Percentiles rank a stretch among this genome's conserved stretches.
Evolutionary conservation across 768 basidiomycete genomes (phyloP).

Genomic region (Paxillus involutus): DNA sequence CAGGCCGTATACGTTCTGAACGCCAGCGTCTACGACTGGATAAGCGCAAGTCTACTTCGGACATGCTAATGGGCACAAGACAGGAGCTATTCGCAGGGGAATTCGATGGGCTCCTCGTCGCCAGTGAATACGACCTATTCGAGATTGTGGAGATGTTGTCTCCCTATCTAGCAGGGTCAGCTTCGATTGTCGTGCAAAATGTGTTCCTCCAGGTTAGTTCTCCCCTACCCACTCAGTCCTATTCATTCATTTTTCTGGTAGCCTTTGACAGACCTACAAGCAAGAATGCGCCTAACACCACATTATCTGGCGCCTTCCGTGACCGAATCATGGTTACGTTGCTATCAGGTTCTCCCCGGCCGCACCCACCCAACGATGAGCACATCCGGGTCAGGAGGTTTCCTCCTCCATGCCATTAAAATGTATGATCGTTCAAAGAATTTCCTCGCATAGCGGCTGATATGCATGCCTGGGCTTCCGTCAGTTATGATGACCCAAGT

Average conservation of each 20-base stretch:
- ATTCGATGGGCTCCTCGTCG: slow-evolving; percentile 87
- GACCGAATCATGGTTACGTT: slow-evolving; percentile 84
- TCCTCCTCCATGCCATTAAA: slow-evolving; percentile 81
- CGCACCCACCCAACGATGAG: slow-evolving; percentile 95
- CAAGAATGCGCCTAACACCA: slow-evolving; percentile 62
- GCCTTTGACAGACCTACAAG: slow-evolving; percentile 78
- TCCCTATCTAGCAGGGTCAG: slow-evolving; percentile 82
- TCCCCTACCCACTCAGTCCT: neutral
- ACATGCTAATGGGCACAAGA: slow-evolving; percentile 59
- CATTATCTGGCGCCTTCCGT: slow-evolving; percentile 76
- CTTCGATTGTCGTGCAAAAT: slow-evolving; percentile 83
- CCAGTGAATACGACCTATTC: slow-evolving; percentile 82
- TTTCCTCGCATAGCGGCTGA: neutral
- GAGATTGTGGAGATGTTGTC: slow-evolving; percentile 74
- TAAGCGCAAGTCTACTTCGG: slow-evolving; percentile 74
- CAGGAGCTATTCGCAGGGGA: slow-evolving; percentile 84
- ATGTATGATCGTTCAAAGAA: slow-evolving; percentile 49
- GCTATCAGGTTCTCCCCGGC: slow-evolving; percentile 96
- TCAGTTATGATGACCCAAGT: slow-evolving; percentile 64
- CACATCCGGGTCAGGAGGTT: slow-evolving; percentile 87
- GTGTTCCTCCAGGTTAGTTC: slow-evolving; percentile 68
- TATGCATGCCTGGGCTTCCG: neutral
- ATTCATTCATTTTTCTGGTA: slow-evolving; percentile 27
- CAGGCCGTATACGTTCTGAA: slow-evolving; percentile 65
- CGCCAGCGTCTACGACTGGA: slow-evolving; percentile 68